Conservation (phyloP, 2,329 filamentous ascomycete genomes). For the Botrytis paeoniae region DNA sequence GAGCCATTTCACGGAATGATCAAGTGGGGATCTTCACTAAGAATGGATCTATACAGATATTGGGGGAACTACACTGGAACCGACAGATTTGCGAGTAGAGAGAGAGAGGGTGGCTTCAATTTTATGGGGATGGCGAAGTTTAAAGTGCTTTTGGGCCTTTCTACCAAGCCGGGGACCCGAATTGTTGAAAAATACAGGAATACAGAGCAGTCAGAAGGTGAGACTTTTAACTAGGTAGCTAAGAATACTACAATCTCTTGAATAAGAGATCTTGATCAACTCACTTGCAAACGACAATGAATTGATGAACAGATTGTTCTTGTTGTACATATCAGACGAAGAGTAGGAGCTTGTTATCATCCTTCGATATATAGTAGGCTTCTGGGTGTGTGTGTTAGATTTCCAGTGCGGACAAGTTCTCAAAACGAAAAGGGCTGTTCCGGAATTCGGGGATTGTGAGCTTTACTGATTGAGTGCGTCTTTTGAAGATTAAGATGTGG, state of each 20-base stretch:
- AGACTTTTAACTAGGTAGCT: neutral
- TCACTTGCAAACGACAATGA: neutral
- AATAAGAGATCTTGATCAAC: neutral
- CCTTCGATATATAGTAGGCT: too few species aligned
- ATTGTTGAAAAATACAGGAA: neutral
- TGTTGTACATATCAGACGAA: neutral
- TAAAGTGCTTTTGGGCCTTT: neutral
- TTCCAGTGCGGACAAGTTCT: too few species aligned
- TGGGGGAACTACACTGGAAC: neutral
- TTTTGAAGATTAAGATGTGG: too few species aligned
- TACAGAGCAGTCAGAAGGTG: accelerated
- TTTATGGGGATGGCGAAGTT: neutral
- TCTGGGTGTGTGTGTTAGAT: too few species aligned
- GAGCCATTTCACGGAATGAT: neutral
- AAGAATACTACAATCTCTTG: neutral
- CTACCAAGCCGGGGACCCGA: neutral
- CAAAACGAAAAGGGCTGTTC: too few species aligned
- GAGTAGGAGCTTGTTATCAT: neutral
- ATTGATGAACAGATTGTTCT: neutral
- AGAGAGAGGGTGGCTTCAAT: accelerated
- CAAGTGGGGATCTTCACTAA: neutral
- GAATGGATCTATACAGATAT: neutral
- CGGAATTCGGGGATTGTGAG: too few species aligned
- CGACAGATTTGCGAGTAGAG: neutral
- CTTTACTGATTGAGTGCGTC: too few species aligned